Base-by-base conservation (phyloP, 2,329 filamentous ascomycete species). In the Rhynchosporium agropyri region DNA sequence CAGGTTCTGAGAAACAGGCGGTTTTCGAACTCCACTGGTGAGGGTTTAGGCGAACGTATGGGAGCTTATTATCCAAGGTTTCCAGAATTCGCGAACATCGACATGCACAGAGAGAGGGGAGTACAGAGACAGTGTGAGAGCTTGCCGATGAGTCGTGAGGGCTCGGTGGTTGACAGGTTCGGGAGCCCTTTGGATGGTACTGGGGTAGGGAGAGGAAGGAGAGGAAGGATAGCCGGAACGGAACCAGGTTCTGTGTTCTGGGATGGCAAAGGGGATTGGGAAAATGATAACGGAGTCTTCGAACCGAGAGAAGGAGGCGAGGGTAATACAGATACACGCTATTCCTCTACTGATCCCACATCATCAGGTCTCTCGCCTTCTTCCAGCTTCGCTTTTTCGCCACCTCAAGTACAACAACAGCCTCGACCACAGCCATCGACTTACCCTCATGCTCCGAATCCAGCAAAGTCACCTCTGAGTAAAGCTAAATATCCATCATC, bases 71-170 rank as follows among this genome's bases (percentile, higher is more conserved):
- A 65, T 51, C 71, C 70, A 31, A 67, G 70, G 1, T 54, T 78
- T 75, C 33, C 81, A 77, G 72, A 77, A 76, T 53, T 81, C 76
- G 57, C 77, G 0, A 78, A 67, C 77, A 58, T 40, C 66, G 68
- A 28, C 10, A 10, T 42, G 2, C 15, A 12, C 28, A n/a, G 48
- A 13, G 50, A 20, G 13, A 13, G 29, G 28, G 48, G 28, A 28
- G 10, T 49, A 5, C 3, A 62, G 69, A 75, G 26, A n/a, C 80
- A 79, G 4, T 82, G 83, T 68, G 76, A 77, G 31, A 81, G 80
- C 7, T 78, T 81, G 64, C 81, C 81, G 4, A 81, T 83, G 79
- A 80, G 79, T 1, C 78, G 81, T 3, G 73, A 81, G 63, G 68
- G 76, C 0, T 81, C 80, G 43, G 33, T 12, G 28, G n/a, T 76